Evolutionary conservation across 306 rosid species (phyloP), one percentile per base, ranked within the genome.

Genomic region (Pyrus bretschneideri): DNA sequence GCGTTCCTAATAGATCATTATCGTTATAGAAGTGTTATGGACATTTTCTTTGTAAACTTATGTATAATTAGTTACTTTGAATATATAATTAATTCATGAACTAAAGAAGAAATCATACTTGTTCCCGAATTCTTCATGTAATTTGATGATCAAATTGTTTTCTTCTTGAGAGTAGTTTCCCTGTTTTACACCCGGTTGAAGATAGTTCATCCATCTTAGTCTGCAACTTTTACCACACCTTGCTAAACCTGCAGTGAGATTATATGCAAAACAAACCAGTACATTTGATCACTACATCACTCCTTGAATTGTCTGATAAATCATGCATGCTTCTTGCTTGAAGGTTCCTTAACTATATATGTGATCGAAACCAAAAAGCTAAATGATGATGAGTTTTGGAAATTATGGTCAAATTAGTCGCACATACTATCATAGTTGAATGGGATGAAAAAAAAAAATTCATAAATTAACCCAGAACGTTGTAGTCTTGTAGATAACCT

Each of bases 181-280:
- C 45, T 80, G 87, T 80, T 85, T 91, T 49, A 93, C 85, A 76
- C 86, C 87, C 57, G 90, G 95, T 51, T 87, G 76, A 29, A 93
- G 85, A 75, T 93, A 89, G 69, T 93, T 93, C 79, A 83, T 85
- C 98, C 93, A 91, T 46, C 97, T 89, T 21, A 91, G 83, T 67
- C 97, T 84, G 81, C 98, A 93, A 69, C 98, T 93, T 82, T 93
- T 93, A 42, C 97, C 98, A 71, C 98, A 93, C 71, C 97, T 88
- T 19, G 71, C 18, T 75, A 93, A 84, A 15, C 95, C 95, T 89
- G 74, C 75, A 33, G 54, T 65, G 8, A 22, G 40, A 44, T 49
- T 15, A 29, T n/a, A 38, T 67, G n/a, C 5, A 35, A 55, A 49
- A 58, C 63, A 22, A 58, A 4, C 15, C 30, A 54, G 59, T 54